Evolutionary conservation across 495 filamentous ascomycete genomes (phyloP), one percentile per base, ranked within the genome.

Genomic region (Amniculicola lignicola): DNA sequence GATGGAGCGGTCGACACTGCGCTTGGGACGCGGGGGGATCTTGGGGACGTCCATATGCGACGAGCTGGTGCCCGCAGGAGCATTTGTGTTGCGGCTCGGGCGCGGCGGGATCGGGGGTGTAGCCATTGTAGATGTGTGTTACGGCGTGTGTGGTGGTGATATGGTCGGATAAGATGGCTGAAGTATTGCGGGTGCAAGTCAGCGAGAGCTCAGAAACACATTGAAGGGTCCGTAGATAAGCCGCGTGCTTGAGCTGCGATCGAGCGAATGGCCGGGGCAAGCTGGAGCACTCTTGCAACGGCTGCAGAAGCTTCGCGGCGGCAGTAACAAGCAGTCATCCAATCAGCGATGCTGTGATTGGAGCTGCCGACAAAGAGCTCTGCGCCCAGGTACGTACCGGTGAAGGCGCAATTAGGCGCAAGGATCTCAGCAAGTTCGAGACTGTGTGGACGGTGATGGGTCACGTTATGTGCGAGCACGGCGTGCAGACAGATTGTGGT

Each of bases 11-110:
- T 94, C 87, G 46, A 82, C 57, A 55, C 77, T 83, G 54, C 79
- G 79, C 55, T 80, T 78, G 22, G 90, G 89, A 44, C 90, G 84
- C 28, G 89, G 85, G 42, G 90, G 90, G 35, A 87, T 68, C 61
- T 75, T 74, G 35, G 83, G 83, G 27, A 75, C 51, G 45, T 69
- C 69, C 49, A 65, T 65, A 7, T 9, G 7, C 29, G 29, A 33
- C 29, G 29, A 9, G 53, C 53, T 62, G 69, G 55, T 63, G 63
- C 62, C 75, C 70, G 50, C 19, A 5, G 53, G 15, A 33, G 44
- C 35, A 44, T 25, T 16, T 6, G 62, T 64, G 18, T 64, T 44
- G 28, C 73, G 72, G 31, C 75, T 66, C 21, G 86, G 86, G 47
- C 86, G 82, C 59, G 85, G 82, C 24, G 86, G 86, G 53, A 89